Evolutionary conservation across 1,139 yeast genomes (phyloP).

Genomic region (Diutina catenulata): DNA sequence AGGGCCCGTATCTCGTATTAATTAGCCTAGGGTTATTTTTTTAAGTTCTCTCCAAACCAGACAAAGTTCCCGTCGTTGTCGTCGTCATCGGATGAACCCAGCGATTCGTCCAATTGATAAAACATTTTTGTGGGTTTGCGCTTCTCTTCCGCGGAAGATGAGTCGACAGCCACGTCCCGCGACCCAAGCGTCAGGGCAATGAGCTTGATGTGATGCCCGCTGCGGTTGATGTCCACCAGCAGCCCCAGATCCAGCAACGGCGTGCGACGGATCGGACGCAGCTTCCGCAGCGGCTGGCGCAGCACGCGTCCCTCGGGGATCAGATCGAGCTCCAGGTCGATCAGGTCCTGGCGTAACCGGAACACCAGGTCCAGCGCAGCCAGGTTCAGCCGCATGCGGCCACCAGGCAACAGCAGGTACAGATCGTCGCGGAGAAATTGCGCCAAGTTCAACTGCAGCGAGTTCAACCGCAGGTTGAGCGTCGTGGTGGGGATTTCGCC

Average conservation of each 20-base stretch:
- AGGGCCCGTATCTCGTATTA: too few species aligned
- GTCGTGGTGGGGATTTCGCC: slow-evolving; percentile 30
- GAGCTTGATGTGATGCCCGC: background rate
- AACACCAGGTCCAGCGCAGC: background rate
- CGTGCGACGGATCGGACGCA: background rate
- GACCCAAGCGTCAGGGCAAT: background rate
- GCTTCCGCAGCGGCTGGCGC: slow-evolving; percentile 6
- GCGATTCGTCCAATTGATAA: slow-evolving; percentile 19
- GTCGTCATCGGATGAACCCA: slow-evolving; percentile 10
- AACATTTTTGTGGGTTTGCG: slow-evolving; percentile 17
- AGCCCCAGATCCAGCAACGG: slow-evolving; percentile 1
- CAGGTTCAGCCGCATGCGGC: slow-evolving; percentile 1
- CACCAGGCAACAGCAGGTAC: background rate
- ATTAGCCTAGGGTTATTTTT: slow-evolving; percentile 1
- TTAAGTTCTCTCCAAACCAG: slow-evolving; percentile 27
- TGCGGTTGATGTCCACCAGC: slow-evolving; percentile 2
- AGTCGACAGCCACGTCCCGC: background rate
- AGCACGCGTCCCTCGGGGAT: slow-evolving; percentile 4
- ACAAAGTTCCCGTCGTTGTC: slow-evolving; percentile 13
- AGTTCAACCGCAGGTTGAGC: slow-evolving; percentile 28
- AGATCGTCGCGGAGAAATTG: slow-evolving; percentile 15
- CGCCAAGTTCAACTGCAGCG: slow-evolving; percentile 23
- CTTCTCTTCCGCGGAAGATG: background rate
- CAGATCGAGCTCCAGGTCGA: slow-evolving; percentile 3
- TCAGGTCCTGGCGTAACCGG: background rate